Conservation (phyloP, 164 flowering plant genomes). For the Liriodendron chinense region DNA sequence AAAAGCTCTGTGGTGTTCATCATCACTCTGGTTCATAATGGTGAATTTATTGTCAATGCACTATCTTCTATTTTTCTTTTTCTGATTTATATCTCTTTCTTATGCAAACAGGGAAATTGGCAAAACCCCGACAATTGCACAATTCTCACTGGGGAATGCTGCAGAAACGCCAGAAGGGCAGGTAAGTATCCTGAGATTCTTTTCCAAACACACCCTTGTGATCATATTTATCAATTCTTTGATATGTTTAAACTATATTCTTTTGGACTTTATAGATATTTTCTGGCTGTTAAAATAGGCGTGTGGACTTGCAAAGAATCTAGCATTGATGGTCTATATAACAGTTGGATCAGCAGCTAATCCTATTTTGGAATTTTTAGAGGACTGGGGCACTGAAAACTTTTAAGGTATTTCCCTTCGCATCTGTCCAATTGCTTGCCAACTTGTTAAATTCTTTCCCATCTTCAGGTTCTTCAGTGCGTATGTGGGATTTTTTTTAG, state of each 20-base stretch:
- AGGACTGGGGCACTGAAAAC: constrained; percentile 96
- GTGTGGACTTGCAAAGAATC: constrained; percentile 94
- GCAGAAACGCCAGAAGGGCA: constrained; percentile 99
- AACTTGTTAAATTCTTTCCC: neutral
- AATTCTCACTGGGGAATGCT: constrained; percentile 99
- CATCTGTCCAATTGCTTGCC: neutral
- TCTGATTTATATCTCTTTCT: neutral
- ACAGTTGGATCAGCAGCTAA: constrained; percentile 98
- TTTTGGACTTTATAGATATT: neutral
- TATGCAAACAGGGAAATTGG: constrained; percentile 72
- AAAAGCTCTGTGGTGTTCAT: constrained; percentile 2
- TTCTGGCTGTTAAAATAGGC: constrained; percentile 45
- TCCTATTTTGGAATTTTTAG: constrained; percentile 91
- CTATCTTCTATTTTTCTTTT: too few relatives aligned
- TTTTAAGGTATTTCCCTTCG: constrained; percentile 63
- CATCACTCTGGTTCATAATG: too few relatives aligned
- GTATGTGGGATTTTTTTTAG: constrained; percentile 24
- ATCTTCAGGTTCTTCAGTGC: neutral
- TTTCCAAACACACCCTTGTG: neutral
- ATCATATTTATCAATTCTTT: neutral
- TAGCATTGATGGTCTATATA: constrained; percentile 93
- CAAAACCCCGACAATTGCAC: constrained; percentile 96
- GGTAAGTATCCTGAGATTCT: constrained; percentile 26
- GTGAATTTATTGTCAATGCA: too few relatives aligned
- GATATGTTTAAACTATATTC: neutral